These are phyloP conservation scores for Paraphysoderma sedebokerense DNA, from an alignment of 371 early-diverging fungal species.

Conservation along the genomic window DNA sequence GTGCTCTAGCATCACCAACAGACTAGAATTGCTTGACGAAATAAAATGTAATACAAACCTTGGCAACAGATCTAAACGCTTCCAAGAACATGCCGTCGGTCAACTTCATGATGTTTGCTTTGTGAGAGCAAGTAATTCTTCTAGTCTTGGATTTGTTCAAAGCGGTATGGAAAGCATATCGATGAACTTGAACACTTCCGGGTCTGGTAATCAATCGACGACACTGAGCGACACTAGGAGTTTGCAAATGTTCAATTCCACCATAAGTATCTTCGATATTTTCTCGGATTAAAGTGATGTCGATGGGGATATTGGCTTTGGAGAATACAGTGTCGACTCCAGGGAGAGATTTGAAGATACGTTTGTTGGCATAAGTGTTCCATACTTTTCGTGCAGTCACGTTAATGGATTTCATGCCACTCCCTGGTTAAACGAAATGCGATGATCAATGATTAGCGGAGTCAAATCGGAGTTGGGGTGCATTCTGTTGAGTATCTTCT, in stretches of 20 bases:
- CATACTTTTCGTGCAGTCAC: too few species aligned
- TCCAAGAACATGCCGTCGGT: constrained; percentile 93
- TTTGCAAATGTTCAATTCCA: constrained; percentile 90
- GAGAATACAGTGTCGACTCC: too few species aligned
- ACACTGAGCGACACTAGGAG: constrained; percentile 94
- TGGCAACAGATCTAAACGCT: constrained; percentile 78
- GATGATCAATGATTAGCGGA: too few species aligned
- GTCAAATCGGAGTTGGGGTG: too few species aligned
- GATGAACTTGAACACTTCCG: constrained; percentile 92
- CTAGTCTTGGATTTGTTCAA: constrained; percentile 85
- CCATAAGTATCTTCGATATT: constrained; percentile 98
- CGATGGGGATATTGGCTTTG: constrained; percentile 72
- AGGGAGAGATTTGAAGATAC: too few species aligned
- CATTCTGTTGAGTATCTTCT: too few species aligned
- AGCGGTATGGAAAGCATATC: constrained; percentile 95
- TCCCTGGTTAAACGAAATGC: too few species aligned
- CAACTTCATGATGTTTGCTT: constrained; percentile 98
- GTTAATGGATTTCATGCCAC: too few species aligned
- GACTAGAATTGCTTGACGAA: too few species aligned
- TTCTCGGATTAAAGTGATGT: constrained; percentile 94
- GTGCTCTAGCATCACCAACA: too few species aligned
- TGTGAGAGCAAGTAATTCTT: constrained; percentile 93
- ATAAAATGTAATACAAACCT: too few species aligned
- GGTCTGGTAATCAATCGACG: constrained; percentile 82
- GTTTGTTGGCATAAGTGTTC: too few species aligned